These are phyloP conservation scores for Phytophthora sp. DNA, from an alignment of 352 stramenopile species.

Conservation along the genomic window DNA sequence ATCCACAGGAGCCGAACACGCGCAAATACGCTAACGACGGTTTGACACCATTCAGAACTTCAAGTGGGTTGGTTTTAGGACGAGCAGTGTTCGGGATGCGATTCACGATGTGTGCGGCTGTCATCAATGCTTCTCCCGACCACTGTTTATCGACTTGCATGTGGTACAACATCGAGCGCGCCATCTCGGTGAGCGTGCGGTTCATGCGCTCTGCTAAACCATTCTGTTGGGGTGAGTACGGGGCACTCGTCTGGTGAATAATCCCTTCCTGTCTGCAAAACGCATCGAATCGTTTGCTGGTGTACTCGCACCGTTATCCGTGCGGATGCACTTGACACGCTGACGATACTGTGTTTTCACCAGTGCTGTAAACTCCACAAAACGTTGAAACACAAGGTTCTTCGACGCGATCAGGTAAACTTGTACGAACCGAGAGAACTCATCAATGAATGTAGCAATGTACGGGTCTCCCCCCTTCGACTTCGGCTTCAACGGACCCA, in stretches of 20 bases:
- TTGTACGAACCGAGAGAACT: conserved; percentile 2
- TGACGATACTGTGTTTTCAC: conserved; percentile 2
- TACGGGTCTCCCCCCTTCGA: conserved; percentile 17
- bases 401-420: conserved; percentile 11
- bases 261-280: conserved; percentile 10
- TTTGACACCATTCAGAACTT: conserved; percentile 5
- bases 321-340: conserved; percentile 9
- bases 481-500: conserved; percentile 21
- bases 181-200: conserved; percentile 9
- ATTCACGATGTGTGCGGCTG: conserved; percentile 12
- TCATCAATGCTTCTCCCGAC: conserved; percentile 17
- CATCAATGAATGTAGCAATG: conserved; percentile 27
- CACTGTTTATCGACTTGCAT: conserved; percentile 6
- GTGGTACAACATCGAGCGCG: conserved; percentile 3
- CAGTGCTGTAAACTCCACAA: conserved; percentile 2
- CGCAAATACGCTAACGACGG: conserved; percentile 15
- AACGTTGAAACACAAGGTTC: neutral
- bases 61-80: neutral
- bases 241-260: conserved; percentile 15
- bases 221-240: conserved; percentile 16
- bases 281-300: conserved; percentile 8
- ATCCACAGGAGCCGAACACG: conserved; percentile 19
- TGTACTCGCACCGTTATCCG: conserved; percentile 28
- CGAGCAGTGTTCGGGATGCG: conserved; percentile 17
- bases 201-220: conserved; percentile 19